Conservation (phyloP, 164 flowering plant genomes). For the Vitis cinerea region DNA sequence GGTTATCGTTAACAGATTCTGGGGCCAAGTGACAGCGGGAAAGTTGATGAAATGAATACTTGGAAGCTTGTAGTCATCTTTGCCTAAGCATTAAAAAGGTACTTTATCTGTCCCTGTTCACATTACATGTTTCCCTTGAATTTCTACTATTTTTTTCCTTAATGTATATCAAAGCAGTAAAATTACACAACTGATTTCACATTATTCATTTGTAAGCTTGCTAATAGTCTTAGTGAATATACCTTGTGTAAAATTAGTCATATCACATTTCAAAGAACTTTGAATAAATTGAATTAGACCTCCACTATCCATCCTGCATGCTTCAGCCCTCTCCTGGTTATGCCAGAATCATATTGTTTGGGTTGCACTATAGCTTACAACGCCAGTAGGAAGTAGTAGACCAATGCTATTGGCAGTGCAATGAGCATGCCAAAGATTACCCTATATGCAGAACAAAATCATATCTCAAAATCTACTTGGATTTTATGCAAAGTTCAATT, state of each 20-base stretch:
- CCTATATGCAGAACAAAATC: conserved; percentile 40
- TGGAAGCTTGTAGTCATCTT: not conserved
- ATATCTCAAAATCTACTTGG: conserved; percentile 2
- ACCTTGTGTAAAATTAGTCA: not conserved
- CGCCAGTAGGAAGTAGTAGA: conserved; percentile 57
- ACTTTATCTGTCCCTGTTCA: not conserved
- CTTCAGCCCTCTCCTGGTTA: not conserved
- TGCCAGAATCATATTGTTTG: not conserved
- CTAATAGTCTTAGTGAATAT: not conserved
- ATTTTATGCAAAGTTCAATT: not conserved
- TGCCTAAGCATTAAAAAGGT: not conserved
- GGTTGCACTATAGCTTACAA: conserved; percentile 23
- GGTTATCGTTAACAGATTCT: not conserved
- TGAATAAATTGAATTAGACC: conserved; percentile 3
- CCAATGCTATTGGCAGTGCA: conserved; percentile 56
- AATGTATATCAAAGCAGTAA: not conserved
- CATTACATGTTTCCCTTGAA: not conserved
- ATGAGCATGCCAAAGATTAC: conserved; percentile 65
- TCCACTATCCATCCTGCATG: not conserved
- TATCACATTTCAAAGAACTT: not conserved
- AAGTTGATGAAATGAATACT: not conserved
- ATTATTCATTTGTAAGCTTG: not conserved
- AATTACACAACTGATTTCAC: not conserved
- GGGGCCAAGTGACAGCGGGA: not conserved
- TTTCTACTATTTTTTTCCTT: not conserved